Percentiles rank a stretch among this genome's conserved stretches.
These are phyloP conservation scores for Podila horticola DNA, from an alignment of 192 early-diverging fungal species.

Conservation along the genomic window DNA sequence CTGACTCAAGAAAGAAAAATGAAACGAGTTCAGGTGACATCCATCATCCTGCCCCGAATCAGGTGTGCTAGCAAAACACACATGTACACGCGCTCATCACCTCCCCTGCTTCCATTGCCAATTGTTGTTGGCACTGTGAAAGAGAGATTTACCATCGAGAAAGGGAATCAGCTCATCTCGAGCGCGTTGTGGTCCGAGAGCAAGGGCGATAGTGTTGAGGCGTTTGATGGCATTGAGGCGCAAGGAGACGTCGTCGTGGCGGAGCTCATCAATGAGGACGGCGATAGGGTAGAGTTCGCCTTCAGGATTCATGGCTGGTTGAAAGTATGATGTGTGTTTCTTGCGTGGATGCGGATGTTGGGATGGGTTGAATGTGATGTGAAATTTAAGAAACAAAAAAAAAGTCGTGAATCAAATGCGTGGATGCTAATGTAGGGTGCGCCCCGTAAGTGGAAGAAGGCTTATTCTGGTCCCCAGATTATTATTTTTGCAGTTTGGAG, in stretches of 20 bases:
- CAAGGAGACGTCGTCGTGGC: conserved; percentile 90
- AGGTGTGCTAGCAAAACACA: too few relatives aligned
- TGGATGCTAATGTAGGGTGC: too few relatives aligned
- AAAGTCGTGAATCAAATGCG: too few relatives aligned
- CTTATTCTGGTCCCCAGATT: too few relatives aligned
- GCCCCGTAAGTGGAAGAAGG: too few relatives aligned
- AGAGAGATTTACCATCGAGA: conserved; percentile 80
- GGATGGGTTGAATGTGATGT: conserved; percentile 1
- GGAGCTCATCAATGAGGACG: conserved; percentile 91
- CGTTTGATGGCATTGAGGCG: conserved; percentile 86
- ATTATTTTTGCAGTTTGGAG: too few relatives aligned
- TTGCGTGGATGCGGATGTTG: neutral
- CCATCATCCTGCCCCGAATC: too few relatives aligned
- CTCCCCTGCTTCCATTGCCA: too few relatives aligned
- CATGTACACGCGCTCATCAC: neutral
- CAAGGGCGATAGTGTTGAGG: conserved; percentile 87
- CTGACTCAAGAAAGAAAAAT: too few relatives aligned
- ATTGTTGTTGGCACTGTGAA: neutral
- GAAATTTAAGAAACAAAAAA: too few relatives aligned
- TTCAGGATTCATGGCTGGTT: conserved; percentile 52
- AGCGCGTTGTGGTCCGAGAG: conserved; percentile 94
- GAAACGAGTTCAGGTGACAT: too few relatives aligned
- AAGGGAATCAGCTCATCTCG: conserved; percentile 98
- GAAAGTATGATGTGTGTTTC: neutral
- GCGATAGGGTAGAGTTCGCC: conserved; percentile 84